Evolutionary conservation across 495 filamentous ascomycete genomes (phyloP).

Genomic region (Penicillium flavigenum): DNA sequence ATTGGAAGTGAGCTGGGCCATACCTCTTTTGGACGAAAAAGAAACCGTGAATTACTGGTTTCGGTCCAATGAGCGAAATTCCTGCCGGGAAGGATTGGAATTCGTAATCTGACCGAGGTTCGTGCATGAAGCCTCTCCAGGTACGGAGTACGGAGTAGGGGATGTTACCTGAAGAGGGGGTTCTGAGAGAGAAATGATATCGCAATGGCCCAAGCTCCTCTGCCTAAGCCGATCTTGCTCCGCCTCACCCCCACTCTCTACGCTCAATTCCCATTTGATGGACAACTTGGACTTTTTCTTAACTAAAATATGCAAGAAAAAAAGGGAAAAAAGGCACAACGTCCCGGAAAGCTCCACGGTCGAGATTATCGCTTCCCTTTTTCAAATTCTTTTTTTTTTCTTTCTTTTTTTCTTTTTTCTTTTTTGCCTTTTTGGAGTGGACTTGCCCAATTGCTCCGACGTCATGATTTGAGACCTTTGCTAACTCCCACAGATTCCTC

Average conservation of each 20-base stretch:
- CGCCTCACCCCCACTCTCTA: conserved; percentile 28
- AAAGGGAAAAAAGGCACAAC: conserved; percentile 12
- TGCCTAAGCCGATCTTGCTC: conserved; percentile 33
- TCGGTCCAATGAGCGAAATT: conserved; percentile 42
- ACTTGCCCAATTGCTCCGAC: conserved; percentile 16
- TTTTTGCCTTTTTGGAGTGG: conserved; percentile 14
- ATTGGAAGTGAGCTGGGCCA: conserved; percentile 19
- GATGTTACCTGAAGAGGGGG: conserved; percentile 18
- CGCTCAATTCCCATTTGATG: conserved; percentile 17
- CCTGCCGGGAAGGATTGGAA: conserved; percentile 28
- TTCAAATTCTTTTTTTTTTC: too few species aligned
- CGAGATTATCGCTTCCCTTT: conserved; percentile 16
- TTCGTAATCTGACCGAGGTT: conserved; percentile 34
- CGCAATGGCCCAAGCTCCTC: conserved; percentile 42
- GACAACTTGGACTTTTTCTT: conserved; percentile 13
- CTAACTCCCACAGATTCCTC: conserved; percentile 62
- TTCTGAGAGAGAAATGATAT: conserved; percentile 14
- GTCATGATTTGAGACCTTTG: conserved; percentile 26
- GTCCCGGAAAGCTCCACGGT: conserved; percentile 27
- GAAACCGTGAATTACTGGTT: conserved; percentile 28
- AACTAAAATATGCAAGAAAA: conserved; percentile 9
- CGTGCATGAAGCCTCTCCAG: conserved; percentile 33
- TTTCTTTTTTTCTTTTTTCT: conserved; percentile 17
- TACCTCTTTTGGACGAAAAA: conserved; percentile 26
- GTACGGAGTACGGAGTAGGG: conserved; percentile 16